Conservation (phyloP, 495 filamentous ascomycete genomes). For the Letharia columbiana region DNA sequence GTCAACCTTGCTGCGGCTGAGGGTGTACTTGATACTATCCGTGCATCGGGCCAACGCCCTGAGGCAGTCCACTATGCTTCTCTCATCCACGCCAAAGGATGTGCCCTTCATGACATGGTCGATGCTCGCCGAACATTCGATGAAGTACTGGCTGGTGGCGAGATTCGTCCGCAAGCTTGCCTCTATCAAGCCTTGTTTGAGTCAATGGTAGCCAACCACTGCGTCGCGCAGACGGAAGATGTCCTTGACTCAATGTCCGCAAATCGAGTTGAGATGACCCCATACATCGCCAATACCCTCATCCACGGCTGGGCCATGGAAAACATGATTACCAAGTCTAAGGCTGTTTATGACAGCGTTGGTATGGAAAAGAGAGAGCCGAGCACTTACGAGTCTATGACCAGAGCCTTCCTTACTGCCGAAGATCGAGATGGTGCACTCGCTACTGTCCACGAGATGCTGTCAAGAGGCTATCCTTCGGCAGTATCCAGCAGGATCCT, state of each 20-base stretch:
- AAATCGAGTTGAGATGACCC: constrained; percentile 72
- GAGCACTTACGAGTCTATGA: constrained; percentile 99
- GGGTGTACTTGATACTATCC: constrained; percentile 70
- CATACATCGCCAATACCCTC: constrained; percentile 98
- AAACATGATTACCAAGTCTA: constrained; percentile 69
- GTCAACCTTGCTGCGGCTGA: constrained; percentile 88
- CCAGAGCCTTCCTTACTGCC: constrained; percentile 76
- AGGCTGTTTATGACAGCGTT: constrained; percentile 68
- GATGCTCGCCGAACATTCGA: constrained; percentile 79
- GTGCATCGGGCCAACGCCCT: constrained; percentile 59
- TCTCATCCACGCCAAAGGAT: constrained; percentile 91
- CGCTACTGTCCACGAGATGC: constrained; percentile 78
- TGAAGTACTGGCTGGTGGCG: constrained; percentile 54
- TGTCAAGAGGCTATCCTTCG: constrained; percentile 77
- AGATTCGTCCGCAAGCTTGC: constrained; percentile 65
- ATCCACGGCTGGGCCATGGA: constrained; percentile 94
- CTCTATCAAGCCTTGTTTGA: constrained; percentile 95
- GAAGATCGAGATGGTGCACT: constrained; percentile 69
- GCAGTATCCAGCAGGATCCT: constrained; percentile 88
- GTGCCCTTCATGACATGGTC: constrained; percentile 81
- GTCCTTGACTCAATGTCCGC: constrained; percentile 65
- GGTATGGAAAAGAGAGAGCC: constrained; percentile 74
- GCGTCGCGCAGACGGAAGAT: constrained; percentile 63
- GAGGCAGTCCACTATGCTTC: constrained; percentile 94
- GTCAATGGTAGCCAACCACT: constrained; percentile 90